Evolutionary conservation across 1,284 basidiomycete genomes (phyloP), one percentile per base, ranked within the genome.

Genomic region (Gymnopus androsaceus): DNA sequence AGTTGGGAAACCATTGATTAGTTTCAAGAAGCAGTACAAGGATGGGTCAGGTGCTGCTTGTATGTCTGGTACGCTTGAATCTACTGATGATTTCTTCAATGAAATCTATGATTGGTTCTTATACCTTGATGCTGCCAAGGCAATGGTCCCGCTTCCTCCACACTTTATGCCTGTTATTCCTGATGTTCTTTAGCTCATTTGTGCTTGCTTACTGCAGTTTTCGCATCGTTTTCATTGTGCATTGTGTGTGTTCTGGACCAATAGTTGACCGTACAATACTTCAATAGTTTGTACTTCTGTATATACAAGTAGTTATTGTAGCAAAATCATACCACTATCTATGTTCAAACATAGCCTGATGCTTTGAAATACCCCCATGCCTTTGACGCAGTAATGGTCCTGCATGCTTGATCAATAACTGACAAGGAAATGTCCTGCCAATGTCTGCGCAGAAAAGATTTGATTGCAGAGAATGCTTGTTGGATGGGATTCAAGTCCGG

Each of bases 261-360:
- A 33, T 14, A 7, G 31, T 33, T 33, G 31, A n/a, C n/a, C n/a
- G n/a, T n/a, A n/a, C n/a, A n/a, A n/a, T 25, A 14, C 27, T 27
- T 4, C 4, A 3, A 6, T 14, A 30, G 3, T n/a, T 14, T n/a
- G 5, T 33, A 30, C 17, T n/a, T 11, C 17, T 7, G 15, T n/a
- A n/a, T 17, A 4, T 33, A 9, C 27, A 27, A 25, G 19, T 17
- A 47, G 3, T 6, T 47, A n/a, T n/a, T n/a, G n/a, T n/a, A n/a
- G n/a, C 17, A 27, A 28, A 21, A 11, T 37, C n/a, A 52, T 59
- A n/a, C n/a, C n/a, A n/a, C n/a, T n/a, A n/a, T n/a, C n/a, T n/a
- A n/a, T 55, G 12, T 55, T 53, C 31, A 33, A 42, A 59, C 51
- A 47, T 61, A 59, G 4, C 54, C 54, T 25, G 48, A 56, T 6